Evolutionary conservation across 805 yeast species (phyloP).

Genomic region (Vanderwaltozyma yarrowii): DNA sequence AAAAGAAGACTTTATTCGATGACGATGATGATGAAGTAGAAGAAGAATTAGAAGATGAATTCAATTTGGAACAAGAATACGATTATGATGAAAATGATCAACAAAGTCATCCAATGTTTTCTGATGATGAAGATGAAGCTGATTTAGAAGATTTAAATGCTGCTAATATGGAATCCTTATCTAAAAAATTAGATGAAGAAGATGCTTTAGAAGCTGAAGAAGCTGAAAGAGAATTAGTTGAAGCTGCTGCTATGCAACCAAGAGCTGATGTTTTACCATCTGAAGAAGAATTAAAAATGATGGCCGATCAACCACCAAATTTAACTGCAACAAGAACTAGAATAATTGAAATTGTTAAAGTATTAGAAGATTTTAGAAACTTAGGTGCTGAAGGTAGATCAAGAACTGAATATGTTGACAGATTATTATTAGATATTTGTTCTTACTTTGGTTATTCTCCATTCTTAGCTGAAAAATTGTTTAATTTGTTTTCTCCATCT

Average conservation of each 20-base stretch:
- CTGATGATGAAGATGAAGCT: slow-evolving; percentile 63
- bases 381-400: slow-evolving; percentile 79
- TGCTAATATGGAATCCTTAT: slow-evolving; percentile 72
- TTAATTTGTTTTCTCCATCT: slow-evolving; percentile 82
- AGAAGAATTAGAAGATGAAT: slow-evolving; percentile 33
- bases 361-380: slow-evolving; percentile 77
- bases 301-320: slow-evolving; percentile 53
- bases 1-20: slow-evolving; percentile 68
- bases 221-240: slow-evolving; percentile 51
- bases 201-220: slow-evolving; percentile 51
- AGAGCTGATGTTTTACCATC: slow-evolving; percentile 70
- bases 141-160: slow-evolving; percentile 65
- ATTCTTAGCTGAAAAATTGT: slow-evolving; percentile 87
- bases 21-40: slow-evolving; percentile 31
- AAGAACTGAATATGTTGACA: slow-evolving; percentile 70
- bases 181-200: slow-evolving; percentile 53
- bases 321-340: slow-evolving; percentile 79
- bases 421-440: slow-evolving; percentile 77
- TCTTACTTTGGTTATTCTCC: slow-evolving; percentile 90
- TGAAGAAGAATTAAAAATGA: slow-evolving; percentile 50
- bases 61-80: slow-evolving; percentile 51
- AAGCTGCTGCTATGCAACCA: slow-evolving; percentile 52
- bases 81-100: slow-evolving; percentile 28
- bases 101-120: slow-evolving; percentile 58
- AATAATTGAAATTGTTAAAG: slow-evolving; percentile 91